Base-by-base conservation (phyloP, 441 rosid species). In the Pelargonium exstipulatum region DNA sequence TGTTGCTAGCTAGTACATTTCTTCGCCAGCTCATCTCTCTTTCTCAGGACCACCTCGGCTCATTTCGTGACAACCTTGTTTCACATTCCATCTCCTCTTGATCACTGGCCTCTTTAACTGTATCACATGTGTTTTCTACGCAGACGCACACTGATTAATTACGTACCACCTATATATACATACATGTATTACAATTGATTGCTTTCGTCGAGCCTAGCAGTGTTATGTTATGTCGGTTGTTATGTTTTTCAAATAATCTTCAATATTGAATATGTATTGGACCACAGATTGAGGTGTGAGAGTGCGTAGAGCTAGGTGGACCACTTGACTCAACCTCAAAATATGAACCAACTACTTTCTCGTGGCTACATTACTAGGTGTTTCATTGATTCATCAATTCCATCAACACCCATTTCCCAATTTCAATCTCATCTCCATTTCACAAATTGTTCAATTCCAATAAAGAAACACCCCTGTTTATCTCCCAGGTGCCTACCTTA, bases 31-130 rank as follows among this genome's bases (percentile, higher is more conserved):
- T 43, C 40, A 24, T 2, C 9, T 7, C 43, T 9, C 42, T 24
- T 8, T 24, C 42, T 8, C 14, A 67, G 83, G 88, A 82, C 88
- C 82, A 80, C 85, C 10, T 3, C 24, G 14, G 9, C 7, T 37
- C 2, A 35, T 43, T 8, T 43, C 1, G 48, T 60, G 32, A 22
- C 62, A 57, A 57, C 62, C 77, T 67, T 71, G 82, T 77, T 61
- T 82, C 78, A 58, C 68, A 49, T 73, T 69, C 26, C 2, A 24
- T 24, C 74, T 66, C 70, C 74, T 61, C 48, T 20, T 20, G 22
- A 20, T 20, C 22, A n/a, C n/a, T n/a, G n/a, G n/a, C n/a, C n/a
- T 26, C 35, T 29, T 29, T 29, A n/a, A 29, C 40, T 5, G 1
- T 35, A 35, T 35, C 40, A 8, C 43, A 40, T 40, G 35, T 3